phyloP scores from a whole-genome alignment of 192 early-diverging fungal species.

The Pilobolus umbonatus region DNA sequence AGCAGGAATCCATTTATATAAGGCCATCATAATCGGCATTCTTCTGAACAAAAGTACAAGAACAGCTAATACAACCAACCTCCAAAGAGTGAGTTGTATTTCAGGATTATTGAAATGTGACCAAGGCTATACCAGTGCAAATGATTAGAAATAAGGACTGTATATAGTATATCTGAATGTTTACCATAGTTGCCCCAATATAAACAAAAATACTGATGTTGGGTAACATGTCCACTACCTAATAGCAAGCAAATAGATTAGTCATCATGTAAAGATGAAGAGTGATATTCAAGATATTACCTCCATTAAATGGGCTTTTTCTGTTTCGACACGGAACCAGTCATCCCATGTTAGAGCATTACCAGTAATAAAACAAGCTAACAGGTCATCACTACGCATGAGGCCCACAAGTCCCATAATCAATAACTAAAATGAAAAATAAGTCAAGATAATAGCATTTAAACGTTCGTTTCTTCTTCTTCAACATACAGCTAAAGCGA shows the following conservation, averaged over 20 bases:
- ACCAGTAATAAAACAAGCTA: constrained; percentile 77
- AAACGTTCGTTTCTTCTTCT: background rate
- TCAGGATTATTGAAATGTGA: constrained; percentile 27
- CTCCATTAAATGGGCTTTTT: constrained; percentile 75
- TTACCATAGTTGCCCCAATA: constrained; percentile 63
- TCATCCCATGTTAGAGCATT: constrained; percentile 84
- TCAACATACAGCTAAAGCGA: constrained; percentile 63
- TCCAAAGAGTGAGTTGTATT: constrained; percentile 58
- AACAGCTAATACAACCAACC: constrained; percentile 52
- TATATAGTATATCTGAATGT: background rate
- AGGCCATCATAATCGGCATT: constrained; percentile 57
- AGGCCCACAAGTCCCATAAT: constrained; percentile 65
- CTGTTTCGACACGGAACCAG: constrained; percentile 81
- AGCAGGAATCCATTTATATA: constrained; percentile 62
- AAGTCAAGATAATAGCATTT: background rate
- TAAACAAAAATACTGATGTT: constrained; percentile 85
- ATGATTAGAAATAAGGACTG: background rate
- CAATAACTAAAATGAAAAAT: constrained; percentile 32
- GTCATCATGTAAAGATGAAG: background rate
- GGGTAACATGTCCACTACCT: constrained; percentile 66
- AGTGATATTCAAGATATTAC: constrained; percentile 25
- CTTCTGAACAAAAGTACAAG: constrained; percentile 66
- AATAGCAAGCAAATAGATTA: background rate
- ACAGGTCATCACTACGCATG: constrained; percentile 69
- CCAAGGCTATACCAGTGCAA: too few species aligned